phyloP scores from a whole-genome alignment of 1,139 yeast species.

The Meyerozyma smithsonii region DNA sequence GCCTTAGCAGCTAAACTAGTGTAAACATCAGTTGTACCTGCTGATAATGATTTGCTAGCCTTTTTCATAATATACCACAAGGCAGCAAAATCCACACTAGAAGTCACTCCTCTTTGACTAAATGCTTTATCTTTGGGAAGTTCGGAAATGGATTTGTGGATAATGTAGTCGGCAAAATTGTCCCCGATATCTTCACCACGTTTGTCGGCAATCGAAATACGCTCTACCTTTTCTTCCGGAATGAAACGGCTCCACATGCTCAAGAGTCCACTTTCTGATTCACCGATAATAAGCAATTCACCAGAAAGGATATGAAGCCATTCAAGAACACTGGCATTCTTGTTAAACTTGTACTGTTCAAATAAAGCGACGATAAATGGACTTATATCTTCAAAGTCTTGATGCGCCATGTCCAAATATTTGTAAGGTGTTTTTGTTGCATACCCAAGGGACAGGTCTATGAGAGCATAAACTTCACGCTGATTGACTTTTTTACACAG shows the following conservation, averaged over 20 bases:
- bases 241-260: constrained; percentile 19
- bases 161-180: constrained; percentile 13
- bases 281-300: constrained; percentile 51
- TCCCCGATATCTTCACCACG: constrained; percentile 6
- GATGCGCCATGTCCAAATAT: constrained; percentile 63
- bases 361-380: constrained; percentile 62
- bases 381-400: constrained; percentile 41
- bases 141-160: constrained; percentile 17
- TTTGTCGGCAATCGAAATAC: constrained; percentile 1
- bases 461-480: background rate
- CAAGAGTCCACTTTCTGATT: constrained; percentile 32
- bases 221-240: constrained; percentile 11
- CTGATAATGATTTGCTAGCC: constrained; percentile 11
- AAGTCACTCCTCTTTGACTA: constrained; percentile 27
- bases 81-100: constrained; percentile 44
- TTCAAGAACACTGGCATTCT: constrained; percentile 22
- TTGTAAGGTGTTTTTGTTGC: constrained; percentile 74
- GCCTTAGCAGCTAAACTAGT: constrained; percentile 26
- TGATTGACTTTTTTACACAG: background rate
- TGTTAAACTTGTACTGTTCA: constrained; percentile 67
- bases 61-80: constrained; percentile 21
- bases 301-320: constrained; percentile 53
- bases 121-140: constrained; percentile 12
- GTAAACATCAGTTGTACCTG: constrained; percentile 12
- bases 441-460: constrained; percentile 3